phyloP scores from a whole-genome alignment of 441 rosid species.

The Pelargonium myrrhifolium region DNA sequence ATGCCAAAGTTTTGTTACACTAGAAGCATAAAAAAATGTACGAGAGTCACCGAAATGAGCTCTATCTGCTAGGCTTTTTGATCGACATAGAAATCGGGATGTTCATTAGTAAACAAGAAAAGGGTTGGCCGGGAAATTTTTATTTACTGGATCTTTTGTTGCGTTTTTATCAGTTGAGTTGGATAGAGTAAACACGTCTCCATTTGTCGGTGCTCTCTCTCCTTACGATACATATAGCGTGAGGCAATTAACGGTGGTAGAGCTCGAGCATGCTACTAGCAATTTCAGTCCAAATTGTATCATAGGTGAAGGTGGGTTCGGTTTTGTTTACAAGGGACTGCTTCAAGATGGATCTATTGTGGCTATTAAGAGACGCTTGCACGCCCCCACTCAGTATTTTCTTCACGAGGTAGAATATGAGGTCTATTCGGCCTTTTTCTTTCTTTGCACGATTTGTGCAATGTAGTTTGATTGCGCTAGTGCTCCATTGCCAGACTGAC shows the following conservation, averaged over 20 bases:
- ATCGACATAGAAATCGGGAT: no score
- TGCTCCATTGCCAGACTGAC: neutral
- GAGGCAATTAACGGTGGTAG: conserved; percentile 27
- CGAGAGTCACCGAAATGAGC: no score
- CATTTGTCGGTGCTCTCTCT: conserved; percentile 20
- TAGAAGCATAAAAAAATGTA: no score
- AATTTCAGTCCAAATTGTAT: conserved; percentile 34
- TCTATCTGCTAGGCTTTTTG: no score
- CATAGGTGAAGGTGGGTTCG: conserved; percentile 40
- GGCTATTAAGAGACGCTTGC: conserved; percentile 36
- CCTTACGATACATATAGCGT: conserved; percentile 13
- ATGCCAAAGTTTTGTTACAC: no score
- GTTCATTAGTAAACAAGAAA: no score
- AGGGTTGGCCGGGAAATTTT: no score
- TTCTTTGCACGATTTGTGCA: neutral
- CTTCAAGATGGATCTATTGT: conserved; percentile 45
- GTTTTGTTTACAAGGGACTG: conserved; percentile 39
- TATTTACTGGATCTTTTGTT: neutral
- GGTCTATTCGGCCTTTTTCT: no score
- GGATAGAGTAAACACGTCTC: conserved; percentile 22
- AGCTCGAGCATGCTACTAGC: conserved; percentile 37
- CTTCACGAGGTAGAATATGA: conserved; percentile 27
- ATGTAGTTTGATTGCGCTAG: neutral
- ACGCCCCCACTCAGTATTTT: conserved; percentile 22
- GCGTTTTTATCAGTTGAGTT: conserved; percentile 23